Evolutionary conservation across 176 grass and related monocot species (phyloP), one percentile per base, ranked within the genome.

Genomic region (Poa annua): DNA sequence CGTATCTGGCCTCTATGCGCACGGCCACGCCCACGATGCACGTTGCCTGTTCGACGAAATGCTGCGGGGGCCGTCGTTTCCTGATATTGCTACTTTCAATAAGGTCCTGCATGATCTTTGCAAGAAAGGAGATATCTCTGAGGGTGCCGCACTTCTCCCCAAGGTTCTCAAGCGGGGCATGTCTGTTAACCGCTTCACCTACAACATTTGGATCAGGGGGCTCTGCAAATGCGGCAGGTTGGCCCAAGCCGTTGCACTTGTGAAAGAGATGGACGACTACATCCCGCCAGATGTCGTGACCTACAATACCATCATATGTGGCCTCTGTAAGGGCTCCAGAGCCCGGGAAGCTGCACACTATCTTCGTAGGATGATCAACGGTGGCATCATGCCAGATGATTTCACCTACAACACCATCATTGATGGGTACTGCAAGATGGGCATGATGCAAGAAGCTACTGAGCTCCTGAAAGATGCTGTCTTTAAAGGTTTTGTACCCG

Each of bases 351-450:
- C 96, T 17, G 75, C 47, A 16, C 81, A 66, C 12, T 98, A 88
- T 86, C 89, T 95, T 56, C 85, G 85, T 51, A 91, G 62, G 76
- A 98, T 98, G 96, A 83, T 86, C 68, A 98, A 98, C 71, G 50
- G 76, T 24, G 96, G 96, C 21, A 93, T 84, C 89, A 64, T 84
- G 71, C 96, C 96, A 16, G 92, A 98, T 90, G 92, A 91, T 91
- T 98, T 95, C 86, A 98, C 92, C 65, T 98, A 95, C 75, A 95
- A 98, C 92, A 98, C 92, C 16, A 88, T 98, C 35, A 91, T 95
- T 38, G 85, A 95, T 48, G 96, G 92, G 36, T 93, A 98, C 80
- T 95, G 96, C 86, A 98, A 98, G 86, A 84, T 84, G 59, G 90
- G 88, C 51, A 83, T 84, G 70, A 83, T 98, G 17, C 88, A 90